These are phyloP conservation scores for Dendrocalamus sinicus DNA, from an alignment of 176 grass and related monocot genomes.

Conservation along the genomic window DNA sequence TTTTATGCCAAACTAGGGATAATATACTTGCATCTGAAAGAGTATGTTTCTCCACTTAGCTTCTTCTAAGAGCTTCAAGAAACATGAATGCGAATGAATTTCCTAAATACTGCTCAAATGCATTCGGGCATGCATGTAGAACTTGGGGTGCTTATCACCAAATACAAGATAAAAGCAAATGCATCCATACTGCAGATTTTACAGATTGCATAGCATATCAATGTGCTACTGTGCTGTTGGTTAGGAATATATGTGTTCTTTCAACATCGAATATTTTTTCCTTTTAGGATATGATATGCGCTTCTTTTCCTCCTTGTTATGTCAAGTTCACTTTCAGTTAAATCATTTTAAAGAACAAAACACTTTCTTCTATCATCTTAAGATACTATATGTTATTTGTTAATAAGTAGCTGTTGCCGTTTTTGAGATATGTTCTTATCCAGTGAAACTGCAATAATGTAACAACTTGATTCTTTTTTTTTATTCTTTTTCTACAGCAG, in stretches of 20 bases:
- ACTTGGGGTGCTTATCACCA: too few species aligned
- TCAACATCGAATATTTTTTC: not conserved
- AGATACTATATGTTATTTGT: conserved; percentile 9
- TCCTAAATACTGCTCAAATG: too few species aligned
- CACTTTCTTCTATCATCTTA: conserved; percentile 3
- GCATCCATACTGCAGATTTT: too few species aligned
- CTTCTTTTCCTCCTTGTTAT: not conserved
- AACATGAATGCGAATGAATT: too few species aligned
- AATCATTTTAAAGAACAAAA: not conserved
- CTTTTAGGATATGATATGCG: not conserved
- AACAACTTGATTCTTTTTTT: not conserved
- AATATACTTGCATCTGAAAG: too few species aligned
- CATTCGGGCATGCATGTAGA: too few species aligned
- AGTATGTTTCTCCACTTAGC: too few species aligned
- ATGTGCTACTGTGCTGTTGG: not conserved
- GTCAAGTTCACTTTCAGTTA: not conserved
- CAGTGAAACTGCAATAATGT: not conserved
- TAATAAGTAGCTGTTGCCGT: not conserved
- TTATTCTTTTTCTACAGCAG: conserved; percentile 43
- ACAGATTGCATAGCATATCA: not conserved
- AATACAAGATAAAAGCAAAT: too few species aligned
- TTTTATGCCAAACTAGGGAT: too few species aligned
- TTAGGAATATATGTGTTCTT: conserved; percentile 15
- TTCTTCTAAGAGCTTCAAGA: too few species aligned
- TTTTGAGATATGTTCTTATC: not conserved